A percentile compares a stretch with the other conserved stretches of the same genome.
Evolutionary conservation across 2,329 filamentous ascomycete species (phyloP).

Genomic region (Hypoxylon sp.): DNA sequence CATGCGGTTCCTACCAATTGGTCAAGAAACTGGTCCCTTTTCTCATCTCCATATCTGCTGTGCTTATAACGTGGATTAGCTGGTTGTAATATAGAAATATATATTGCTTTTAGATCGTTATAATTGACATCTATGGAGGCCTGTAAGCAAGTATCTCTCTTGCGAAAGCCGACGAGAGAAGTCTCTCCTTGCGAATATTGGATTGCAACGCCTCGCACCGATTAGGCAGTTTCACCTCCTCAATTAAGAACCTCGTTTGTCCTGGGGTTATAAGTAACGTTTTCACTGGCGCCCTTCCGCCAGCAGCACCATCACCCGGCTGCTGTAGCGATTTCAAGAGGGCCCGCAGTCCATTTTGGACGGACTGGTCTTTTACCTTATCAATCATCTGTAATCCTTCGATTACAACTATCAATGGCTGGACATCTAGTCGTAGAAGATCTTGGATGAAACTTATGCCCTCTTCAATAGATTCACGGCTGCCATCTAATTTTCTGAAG

Average conservation of each 20-base stretch:
- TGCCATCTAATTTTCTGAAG: conserved; percentile 3
- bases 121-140: background rate
- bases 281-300: background rate
- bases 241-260: background rate
- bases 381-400: conserved; percentile 9
- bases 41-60: too few species aligned
- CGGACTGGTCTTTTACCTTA: background rate
- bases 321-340: background rate
- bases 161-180: conserved; percentile 4
- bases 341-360: background rate
- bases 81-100: too few species aligned
- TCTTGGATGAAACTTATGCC: conserved; percentile 2
- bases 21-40: too few species aligned
- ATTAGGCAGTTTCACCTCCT: background rate
- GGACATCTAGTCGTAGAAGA: background rate
- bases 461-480: background rate
- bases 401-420: conserved; percentile 5
- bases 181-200: background rate
- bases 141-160: conserved; percentile 4
- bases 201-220: background rate
- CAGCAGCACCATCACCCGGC: background rate
- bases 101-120: too few species aligned
- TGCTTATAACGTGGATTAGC: too few species aligned
- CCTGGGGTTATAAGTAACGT: conserved; percentile 3
- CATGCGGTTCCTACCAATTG: too few species aligned